Base-by-base conservation (phyloP, 1,284 basidiomycete genomes). In the Cutaneotrichosporon sp. region DNA sequence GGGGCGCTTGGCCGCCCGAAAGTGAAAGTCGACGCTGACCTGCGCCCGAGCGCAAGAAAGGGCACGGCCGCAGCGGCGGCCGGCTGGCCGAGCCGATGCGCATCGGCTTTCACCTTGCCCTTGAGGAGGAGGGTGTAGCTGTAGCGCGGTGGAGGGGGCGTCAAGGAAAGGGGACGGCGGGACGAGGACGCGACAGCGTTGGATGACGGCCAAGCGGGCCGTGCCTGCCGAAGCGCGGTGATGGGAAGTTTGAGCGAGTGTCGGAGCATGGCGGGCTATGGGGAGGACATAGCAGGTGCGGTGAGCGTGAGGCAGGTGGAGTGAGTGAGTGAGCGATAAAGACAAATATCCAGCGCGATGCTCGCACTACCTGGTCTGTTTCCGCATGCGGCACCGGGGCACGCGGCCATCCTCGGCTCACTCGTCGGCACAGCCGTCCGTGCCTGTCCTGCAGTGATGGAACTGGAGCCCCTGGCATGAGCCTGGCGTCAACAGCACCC, bases 161-260 rank as follows among this genome's bases (percentile, higher is more conserved):
- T 18, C 18, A 18, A n/a, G 18, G 38, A 42, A 8, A 42, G 18
- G 3, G 34, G 34, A 13, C 24, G 46, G 2, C 24, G 24, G 20
- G 54, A 54, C 25, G 36, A 54, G 22, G 54, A 55, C 54, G 54
- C 54, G 43, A 33, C 43, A 55, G 54, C 54, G 54, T 55, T 46
- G 54, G 34, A 33, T 20, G 6, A 9, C 49, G 45, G 24, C 13
- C 22, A 22, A 13, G 22, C 2, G 29, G 29, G 29, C 29, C 29
- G 29, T 29, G 29, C 29, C 29, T 29, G 29, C 22, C 13, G 22
- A 2, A 46, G 22, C 4, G 22, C 22, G 47, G 25, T 27, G 27
- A 31, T 27, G 13, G 38, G 38, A 33, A 53, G 33, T 20, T 20
- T 53, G 51, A 36, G 13, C 20, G 51, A 53, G 20, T 53, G 51